A percentile compares a stretch with the other conserved stretches of the same genome.
Conservation (phyloP, 305 asterid genomes). For the Rubia tinctorum region DNA sequence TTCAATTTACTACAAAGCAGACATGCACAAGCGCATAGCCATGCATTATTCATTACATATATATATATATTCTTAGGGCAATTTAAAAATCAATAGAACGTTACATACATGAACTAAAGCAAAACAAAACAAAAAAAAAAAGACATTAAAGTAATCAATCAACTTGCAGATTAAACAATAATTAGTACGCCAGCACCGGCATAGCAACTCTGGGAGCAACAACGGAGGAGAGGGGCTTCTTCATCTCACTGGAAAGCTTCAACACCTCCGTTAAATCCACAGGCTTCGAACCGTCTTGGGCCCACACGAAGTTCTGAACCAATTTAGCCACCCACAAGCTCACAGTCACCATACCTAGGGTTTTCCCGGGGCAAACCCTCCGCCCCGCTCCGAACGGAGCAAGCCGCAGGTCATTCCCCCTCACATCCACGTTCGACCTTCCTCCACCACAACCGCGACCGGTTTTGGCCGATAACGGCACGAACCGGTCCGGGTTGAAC, state of each 20-base stretch:
- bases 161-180: background rate
- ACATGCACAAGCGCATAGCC: constrained; percentile 5
- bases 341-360: constrained; percentile 45
- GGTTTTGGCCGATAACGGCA: constrained; percentile 1
- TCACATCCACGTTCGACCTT: constrained; percentile 37
- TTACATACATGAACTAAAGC: background rate
- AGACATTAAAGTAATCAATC: background rate
- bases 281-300: constrained; percentile 7
- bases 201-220: constrained; percentile 30
- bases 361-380: constrained; percentile 57
- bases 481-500: constrained; percentile 53
- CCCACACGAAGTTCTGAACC: constrained; percentile 44
- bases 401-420: constrained; percentile 54
- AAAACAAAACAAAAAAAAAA: background rate
- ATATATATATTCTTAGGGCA: background rate
- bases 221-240: constrained; percentile 41
- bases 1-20: background rate
- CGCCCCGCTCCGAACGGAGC: constrained; percentile 75
- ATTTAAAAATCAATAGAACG: background rate
- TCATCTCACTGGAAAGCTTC: constrained; percentile 70
- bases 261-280: constrained; percentile 50
- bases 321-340: constrained; percentile 52
- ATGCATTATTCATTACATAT: background rate
- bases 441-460: constrained; percentile 28
- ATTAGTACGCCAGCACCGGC: background rate